Evolutionary conservation across 257 asterid genomes (phyloP).

Genomic region (Salvia splendens): DNA sequence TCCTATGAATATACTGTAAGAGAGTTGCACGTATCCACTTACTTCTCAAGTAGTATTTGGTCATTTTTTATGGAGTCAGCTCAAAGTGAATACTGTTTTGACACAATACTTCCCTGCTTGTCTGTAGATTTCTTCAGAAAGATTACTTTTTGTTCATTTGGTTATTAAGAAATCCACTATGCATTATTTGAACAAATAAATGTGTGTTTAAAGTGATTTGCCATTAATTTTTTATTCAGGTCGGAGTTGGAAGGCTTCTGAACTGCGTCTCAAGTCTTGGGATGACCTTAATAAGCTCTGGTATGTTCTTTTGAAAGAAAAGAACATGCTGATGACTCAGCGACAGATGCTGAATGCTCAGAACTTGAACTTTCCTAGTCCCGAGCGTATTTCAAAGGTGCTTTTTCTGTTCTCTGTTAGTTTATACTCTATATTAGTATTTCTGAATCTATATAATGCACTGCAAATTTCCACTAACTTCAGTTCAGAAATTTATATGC

Average conservation of each 20-base stretch:
- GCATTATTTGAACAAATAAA: conserved; percentile 2
- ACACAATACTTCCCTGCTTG: not conserved
- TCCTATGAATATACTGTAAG: not conserved
- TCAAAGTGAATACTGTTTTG: conserved; percentile 12
- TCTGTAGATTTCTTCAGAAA: not conserved
- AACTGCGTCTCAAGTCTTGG: conserved; percentile 96
- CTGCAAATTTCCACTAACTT: not conserved
- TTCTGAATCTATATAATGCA: not conserved
- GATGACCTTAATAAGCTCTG: conserved; percentile 95
- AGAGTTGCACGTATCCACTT: not conserved
- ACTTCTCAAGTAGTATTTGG: not conserved
- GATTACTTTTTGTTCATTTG: conserved; percentile 15
- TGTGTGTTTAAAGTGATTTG: not conserved
- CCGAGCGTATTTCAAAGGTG: conserved; percentile 92
- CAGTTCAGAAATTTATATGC: not conserved
- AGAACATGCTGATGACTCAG: conserved; percentile 91
- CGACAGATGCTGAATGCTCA: conserved; percentile 92
- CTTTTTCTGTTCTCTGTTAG: conserved; percentile 18
- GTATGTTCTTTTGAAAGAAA: conserved; percentile 86
- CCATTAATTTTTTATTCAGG: conserved; percentile 45
- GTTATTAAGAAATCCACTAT: conserved; percentile 3
- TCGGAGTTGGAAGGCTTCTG: conserved; percentile 95
- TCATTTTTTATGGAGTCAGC: conserved; percentile 16
- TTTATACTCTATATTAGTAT: not conserved
- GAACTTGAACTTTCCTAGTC: conserved; percentile 72